Evolutionary conservation across 2,329 filamentous ascomycete genomes (phyloP), one percentile per base, ranked within the genome.

Genomic region (Alternaria postmessia): DNA sequence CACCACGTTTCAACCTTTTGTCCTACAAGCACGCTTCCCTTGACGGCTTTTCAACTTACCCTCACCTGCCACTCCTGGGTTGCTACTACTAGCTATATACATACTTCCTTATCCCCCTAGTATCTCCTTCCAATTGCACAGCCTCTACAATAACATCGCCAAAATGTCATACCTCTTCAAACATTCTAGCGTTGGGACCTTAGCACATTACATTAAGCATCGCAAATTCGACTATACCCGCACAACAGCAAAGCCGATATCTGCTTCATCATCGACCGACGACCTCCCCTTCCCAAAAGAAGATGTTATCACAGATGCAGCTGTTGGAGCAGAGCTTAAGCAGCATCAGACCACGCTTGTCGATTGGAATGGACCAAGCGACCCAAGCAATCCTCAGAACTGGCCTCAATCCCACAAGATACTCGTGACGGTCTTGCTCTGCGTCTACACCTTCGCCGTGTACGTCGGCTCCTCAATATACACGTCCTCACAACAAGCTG

Each of bases 401-500:
- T 80, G 77, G 77, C 62, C 73, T 0, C 43, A 63, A 41, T 54
- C 52, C 14, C 72, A 73, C 55, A 78, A 76, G 52, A 63, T 74
- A 3, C 68, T 78, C n/a, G 75, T 76, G 26, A 72, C 70, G 0
- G 66, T 70, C 7, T 58, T 73, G n/a, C 65, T 73, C 18, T 69
- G 83, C 61, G 57, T 85, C 7, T 88, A 88, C 75, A 89, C 87
- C 0, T 86, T 88, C 55, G 84, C 86, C 24, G 86, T 86, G 4
- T 86, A 86, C 61, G 81, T 81, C 38, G 82, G 81, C 4, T 82
- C 80, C 6, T 78, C 81, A 5, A 83, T 88, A 59, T 88, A 87
- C 72, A 73, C 77, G 0, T 73, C 79, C 5, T 75, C 73, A 5
- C 73, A 75, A 18, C 57, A 66, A 20, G 83, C 82, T 5, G 79